Base-by-base conservation (phyloP, 352 stramenopile genomes). In the Pythium aristosporum region DNA sequence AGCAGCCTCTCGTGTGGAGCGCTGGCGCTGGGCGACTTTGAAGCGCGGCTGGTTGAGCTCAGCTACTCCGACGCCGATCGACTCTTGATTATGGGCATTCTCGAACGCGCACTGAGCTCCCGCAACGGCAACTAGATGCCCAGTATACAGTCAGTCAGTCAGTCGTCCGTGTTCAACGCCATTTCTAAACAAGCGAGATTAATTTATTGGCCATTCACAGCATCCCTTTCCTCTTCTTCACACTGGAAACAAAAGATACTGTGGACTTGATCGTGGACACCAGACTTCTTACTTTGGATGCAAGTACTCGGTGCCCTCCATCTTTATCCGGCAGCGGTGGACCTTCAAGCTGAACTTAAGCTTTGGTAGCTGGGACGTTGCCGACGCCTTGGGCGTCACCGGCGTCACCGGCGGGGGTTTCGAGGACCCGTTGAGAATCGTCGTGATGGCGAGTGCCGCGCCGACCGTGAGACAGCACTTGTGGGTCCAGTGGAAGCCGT, bases 401-500 rank as follows among this genome's bases (percentile, higher is more conserved):
- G 69, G 60, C 21, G 79, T 47, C 48, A 60, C 50, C 3, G 76
- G 72, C 1, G 73, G 61, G 13, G 64, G 74, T 67, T 72, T 68
- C 23, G 69, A 67, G 2, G 82, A 88, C 5, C 82, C 84, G 34
- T 92, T 89, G 5, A 94, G 69, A 55, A 94, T 88, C 12, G 82
- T 94, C 9, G 83, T 89, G 54, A 94, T 94, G 15, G 85, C 85
- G 16, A 94, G 75, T 15, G 85, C 85, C 0, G 85, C 85, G 53
- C 85, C 85, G 32, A 91, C 73, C 1, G 85, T 94, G 49, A 94
- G 75, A 59, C 85, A 94, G 66, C 81, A 91, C 66, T 94, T 94
- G 73, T 94, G 85, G 23, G 81, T 79, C 85, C 85, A 94, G 61
- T 94, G 85, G 53, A 94, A 94, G 34, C 82, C 85, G 41, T 94